Conservation (phyloP, 1,284 basidiomycete genomes). For the Papiliotrema flavescens region DNA sequence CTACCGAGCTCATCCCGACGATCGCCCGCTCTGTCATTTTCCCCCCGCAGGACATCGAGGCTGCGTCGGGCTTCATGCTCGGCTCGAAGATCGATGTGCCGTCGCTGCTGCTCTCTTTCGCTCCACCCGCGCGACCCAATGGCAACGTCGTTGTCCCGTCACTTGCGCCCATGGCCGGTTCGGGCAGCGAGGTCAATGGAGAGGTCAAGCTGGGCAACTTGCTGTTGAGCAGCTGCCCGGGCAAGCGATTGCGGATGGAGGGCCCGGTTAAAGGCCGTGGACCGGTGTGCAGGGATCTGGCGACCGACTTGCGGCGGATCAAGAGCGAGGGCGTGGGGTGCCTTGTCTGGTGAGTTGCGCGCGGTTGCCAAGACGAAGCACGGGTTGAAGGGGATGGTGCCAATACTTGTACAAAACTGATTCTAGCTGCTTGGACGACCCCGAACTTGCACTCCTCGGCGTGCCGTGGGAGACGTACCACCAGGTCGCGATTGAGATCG, state of each 20-base stretch:
- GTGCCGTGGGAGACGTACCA: constrained; percentile 77
- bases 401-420: neutral
- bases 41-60: constrained; percentile 3
- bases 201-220: constrained; percentile 71
- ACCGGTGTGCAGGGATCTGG: constrained; percentile 78
- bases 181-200: neutral
- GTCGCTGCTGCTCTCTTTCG: constrained; percentile 57
- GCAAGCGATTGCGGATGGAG: constrained; percentile 87
- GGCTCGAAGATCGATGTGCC: constrained; percentile 39
- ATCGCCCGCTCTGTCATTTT: constrained; percentile 32
- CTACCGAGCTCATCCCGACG: constrained; percentile 29
- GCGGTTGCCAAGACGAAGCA: neutral
- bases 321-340: constrained; percentile 71
- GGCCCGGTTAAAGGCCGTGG: constrained; percentile 77
- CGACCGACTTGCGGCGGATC: constrained; percentile 72
- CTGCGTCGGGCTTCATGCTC: constrained; percentile 16
- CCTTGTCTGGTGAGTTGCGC: constrained; percentile 66
- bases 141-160: constrained; percentile 16
- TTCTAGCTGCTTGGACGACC: constrained; percentile 74
- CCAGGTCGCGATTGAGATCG: constrained; percentile 59
- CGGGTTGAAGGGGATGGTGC: neutral
- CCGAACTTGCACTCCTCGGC: constrained; percentile 79
- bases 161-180: neutral
- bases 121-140: constrained; percentile 27
- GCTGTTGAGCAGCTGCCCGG: constrained; percentile 86